Conservation (phyloP, 1,284 basidiomycete genomes). For the Ustilago nuda region DNA sequence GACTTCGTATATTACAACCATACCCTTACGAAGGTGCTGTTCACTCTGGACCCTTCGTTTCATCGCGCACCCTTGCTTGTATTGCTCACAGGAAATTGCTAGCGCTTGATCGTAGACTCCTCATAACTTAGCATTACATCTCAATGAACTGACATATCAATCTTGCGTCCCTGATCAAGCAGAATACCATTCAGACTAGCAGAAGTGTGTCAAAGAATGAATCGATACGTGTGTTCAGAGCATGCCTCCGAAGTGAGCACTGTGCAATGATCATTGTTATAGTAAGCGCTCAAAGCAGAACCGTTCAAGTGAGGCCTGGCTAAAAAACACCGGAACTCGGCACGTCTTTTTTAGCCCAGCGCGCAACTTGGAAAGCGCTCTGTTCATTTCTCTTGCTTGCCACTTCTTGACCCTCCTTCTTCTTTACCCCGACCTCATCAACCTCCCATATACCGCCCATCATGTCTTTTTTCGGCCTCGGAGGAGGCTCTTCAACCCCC, state of each 20-base stretch:
- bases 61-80: not conserved
- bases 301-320: not conserved
- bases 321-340: slow-evolving; percentile 4
- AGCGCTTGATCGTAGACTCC: slow-evolving; percentile 4
- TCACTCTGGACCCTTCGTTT: not conserved
- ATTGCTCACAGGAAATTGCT: not conserved
- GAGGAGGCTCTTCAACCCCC: slow-evolving; percentile 42
- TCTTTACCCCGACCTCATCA: not conserved
- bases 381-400: not conserved
- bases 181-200: not conserved
- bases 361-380: slow-evolving; percentile 1
- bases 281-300: not conserved
- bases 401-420: not conserved
- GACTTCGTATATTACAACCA: not conserved
- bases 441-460: not conserved
- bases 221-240: not conserved
- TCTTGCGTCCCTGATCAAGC: not conserved
- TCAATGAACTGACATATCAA: not conserved
- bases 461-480: slow-evolving; percentile 56
- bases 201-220: not conserved
- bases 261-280: not conserved
- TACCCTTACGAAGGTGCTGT: not conserved
- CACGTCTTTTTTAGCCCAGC: not conserved
- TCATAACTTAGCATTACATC: not conserved
- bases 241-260: too few species aligned